Evolutionary conservation across 306 rosid species (phyloP).

Genomic region (Herpetospermum pedunculosum): DNA sequence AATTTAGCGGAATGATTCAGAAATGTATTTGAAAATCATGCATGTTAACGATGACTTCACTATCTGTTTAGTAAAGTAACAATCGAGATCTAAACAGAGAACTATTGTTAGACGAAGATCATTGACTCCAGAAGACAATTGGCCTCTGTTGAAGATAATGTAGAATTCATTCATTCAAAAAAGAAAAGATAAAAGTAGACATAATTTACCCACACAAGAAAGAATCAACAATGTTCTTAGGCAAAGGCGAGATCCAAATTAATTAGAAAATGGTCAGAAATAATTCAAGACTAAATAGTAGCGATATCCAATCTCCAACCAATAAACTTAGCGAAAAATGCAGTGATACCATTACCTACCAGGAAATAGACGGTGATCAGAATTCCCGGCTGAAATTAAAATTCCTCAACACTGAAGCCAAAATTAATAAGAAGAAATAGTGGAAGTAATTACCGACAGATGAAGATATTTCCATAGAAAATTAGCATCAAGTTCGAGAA

Average conservation of each 20-base stretch:
- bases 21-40: no score
- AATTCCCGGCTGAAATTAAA: neutral
- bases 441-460: slow-evolving; percentile 34
- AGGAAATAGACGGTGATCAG: neutral
- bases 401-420: neutral
- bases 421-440: neutral
- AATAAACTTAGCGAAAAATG: neutral
- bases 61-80: neutral
- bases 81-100: slow-evolving; percentile 21
- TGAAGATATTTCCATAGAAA: neutral
- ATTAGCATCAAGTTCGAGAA: slow-evolving; percentile 2
- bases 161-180: neutral
- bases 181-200: neutral
- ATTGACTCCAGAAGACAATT: slow-evolving; percentile 1
- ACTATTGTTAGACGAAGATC: slow-evolving; percentile 17
- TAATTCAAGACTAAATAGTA: neutral
- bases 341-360: neutral
- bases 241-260: slow-evolving; percentile 2
- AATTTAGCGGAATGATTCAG: neutral
- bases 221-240: neutral
- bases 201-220: neutral
- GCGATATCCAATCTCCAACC: no score
- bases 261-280: slow-evolving; percentile 13
- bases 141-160: neutral
- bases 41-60: neutral